These are phyloP conservation scores for Boletus rubescentipes DNA, from an alignment of 768 basidiomycete genomes.

Conservation along the genomic window DNA sequence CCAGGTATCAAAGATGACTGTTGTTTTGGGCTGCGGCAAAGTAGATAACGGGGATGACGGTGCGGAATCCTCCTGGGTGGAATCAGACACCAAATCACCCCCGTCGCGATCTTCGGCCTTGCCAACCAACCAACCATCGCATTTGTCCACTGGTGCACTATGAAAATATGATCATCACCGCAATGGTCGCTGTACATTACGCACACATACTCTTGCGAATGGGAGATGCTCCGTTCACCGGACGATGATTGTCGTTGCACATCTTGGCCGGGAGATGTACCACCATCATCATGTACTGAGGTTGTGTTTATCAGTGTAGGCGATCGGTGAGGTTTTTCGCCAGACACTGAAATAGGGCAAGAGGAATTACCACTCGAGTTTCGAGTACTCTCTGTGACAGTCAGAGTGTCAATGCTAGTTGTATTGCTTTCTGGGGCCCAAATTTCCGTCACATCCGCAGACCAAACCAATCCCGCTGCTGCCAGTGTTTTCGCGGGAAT, in stretches of 20 bases:
- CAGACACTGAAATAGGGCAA: neutral
- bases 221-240: too few species aligned
- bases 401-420: neutral
- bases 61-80: neutral
- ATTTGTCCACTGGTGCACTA: too few species aligned
- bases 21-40: too few species aligned
- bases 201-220: too few species aligned
- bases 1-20: too few species aligned
- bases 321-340: neutral
- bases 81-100: neutral
- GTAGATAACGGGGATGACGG: neutral
- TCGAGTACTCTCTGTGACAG: neutral
- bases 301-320: neutral
- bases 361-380: neutral
- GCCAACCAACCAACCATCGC: neutral
- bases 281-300: too few species aligned
- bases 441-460: neutral
- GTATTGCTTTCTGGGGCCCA: neutral
- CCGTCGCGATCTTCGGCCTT: too few species aligned
- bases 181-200: too few species aligned
- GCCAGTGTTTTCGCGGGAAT: neutral
- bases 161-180: too few species aligned
- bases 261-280: too few species aligned
- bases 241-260: neutral
- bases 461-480: neutral